Evolutionary conservation across 2,329 filamentous ascomycete genomes (phyloP).

Genomic region (Penicillium sp.): DNA sequence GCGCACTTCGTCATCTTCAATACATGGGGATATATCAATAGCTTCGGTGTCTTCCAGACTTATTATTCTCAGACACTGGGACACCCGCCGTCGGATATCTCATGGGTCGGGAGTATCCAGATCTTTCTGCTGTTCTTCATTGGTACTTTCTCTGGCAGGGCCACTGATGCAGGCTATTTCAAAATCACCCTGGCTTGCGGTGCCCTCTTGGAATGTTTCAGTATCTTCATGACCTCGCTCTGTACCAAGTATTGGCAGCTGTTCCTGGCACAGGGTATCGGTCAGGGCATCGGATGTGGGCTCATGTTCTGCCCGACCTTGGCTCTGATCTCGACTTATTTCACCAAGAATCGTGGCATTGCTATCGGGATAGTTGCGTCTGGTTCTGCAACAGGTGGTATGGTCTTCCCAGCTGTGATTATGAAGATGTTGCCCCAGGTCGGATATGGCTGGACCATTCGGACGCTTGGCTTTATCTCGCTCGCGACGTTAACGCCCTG

Average conservation of each 20-base stretch:
- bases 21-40: slow-evolving; percentile 54
- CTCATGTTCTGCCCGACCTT: slow-evolving; percentile 54
- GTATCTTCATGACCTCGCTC: slow-evolving; percentile 52
- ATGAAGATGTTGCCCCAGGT: slow-evolving; percentile 56
- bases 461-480: slow-evolving; percentile 59
- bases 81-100: slow-evolving; percentile 47
- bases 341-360: slow-evolving; percentile 55
- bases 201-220: slow-evolving; percentile 44
- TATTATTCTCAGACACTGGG: slow-evolving; percentile 47
- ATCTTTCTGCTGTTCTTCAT: slow-evolving; percentile 51
- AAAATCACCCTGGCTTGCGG: slow-evolving; percentile 44
- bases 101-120: slow-evolving; percentile 53
- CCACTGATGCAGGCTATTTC: slow-evolving; percentile 53
- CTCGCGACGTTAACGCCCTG: slow-evolving; percentile 45
- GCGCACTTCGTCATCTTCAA: slow-evolving; percentile 55
- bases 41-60: slow-evolving; percentile 56
- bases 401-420: slow-evolving; percentile 60
- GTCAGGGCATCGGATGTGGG: slow-evolving; percentile 54
- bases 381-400: slow-evolving; percentile 59
- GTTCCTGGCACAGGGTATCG: slow-evolving; percentile 53
- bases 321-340: slow-evolving; percentile 59
- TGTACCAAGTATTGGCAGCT: slow-evolving; percentile 50
- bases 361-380: slow-evolving; percentile 59
- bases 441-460: slow-evolving; percentile 64
- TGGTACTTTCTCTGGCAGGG: slow-evolving; percentile 50